Base-by-base conservation (phyloP, 1,284 basidiomycete species). In the Bondarzewia mesenterica region DNA sequence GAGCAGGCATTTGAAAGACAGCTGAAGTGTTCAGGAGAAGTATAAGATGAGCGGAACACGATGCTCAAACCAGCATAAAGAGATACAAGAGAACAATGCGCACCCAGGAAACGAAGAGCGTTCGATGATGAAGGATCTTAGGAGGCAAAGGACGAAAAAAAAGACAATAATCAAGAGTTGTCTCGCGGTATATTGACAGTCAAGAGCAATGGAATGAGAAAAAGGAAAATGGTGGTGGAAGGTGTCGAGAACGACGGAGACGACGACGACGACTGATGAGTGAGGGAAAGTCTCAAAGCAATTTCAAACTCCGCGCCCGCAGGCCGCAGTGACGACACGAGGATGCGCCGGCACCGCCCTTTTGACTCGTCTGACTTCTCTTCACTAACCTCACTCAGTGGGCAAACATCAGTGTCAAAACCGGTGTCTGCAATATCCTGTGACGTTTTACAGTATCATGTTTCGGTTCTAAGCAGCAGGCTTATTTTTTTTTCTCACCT, bases 241-340 rank as follows among this genome's bases (percentile, higher is more conserved):
- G 53, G 50, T 48, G 52, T 54, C 52, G 50, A 54, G 37, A 43
- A 36, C 45, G 32, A 40, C 25, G 41, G 47, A 43, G 49, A 51
- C 49, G 49, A 47, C 40, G 44, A 42, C 45, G 51, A 56, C 52
- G 52, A 52, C 51, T n/a, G 29, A 40, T 18, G 38, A 40, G 44
- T 32, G 14, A 42, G 38, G 46, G 49, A 47, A 49, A 52, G 55
- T 54, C 57, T 54, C 54, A 39, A 50, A 54, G 50, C 38, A 50
- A 41, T 37, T 42, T 26, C 18, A 43, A n/a, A 42, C 44, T 42
- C 47, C 22, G 40, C 47, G 27, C 15, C n/a, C n/a, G n/a, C n/a
- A n/a, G n/a, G n/a, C n/a, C n/a, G n/a, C n/a, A n/a, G n/a, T n/a
- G n/a, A n/a, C n/a, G n/a, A n/a, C n/a, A n/a, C n/a, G n/a, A n/a